Evolutionary conservation across 225 moss, liverwort and hornwort genomes (phyloP), one percentile per base, ranked within the genome.

Genomic region (Anthoceros angustus): DNA sequence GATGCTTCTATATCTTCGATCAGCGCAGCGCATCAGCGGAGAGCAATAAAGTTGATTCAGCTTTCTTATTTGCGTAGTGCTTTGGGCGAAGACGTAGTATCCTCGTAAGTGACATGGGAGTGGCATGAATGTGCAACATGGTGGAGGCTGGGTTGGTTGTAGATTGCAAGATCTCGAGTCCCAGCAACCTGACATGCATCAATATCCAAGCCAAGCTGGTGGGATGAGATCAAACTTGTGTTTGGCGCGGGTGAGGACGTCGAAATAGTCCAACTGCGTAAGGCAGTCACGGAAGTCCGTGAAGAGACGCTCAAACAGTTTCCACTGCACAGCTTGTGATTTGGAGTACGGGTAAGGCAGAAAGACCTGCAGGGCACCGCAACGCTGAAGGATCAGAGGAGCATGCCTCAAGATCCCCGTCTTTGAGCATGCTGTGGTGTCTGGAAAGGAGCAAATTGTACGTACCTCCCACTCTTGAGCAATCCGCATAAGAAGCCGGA

Each of bases 401-500:
- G n/a, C 55, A 4, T 18, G 23, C 5, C 18, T 23, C 18, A 55
- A 55, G 6, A 46, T 46, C 45, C 55, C 5, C 55, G 14, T 0
- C n/a, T 55, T 7, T 3, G 6, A 7, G 12, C 45, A 6, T 6
- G 55, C 4, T 18, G 18, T 55, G 16, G 23, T 61, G 41, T 46
- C 42, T 12, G 12, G 20, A 10, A 70, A 62, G 42, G 43, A 14
- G 18, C 46, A 45, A 1, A 40, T 14, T 42, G 25, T 43, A 62
- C 67, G 67, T 76, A 98, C 95, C 91, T 98, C 91, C 95, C 95
- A 98, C 70, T 98, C 95, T 76, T 85, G 88, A 62, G 85, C 95
- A 81, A 98, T 91, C 25, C 88, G 86, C 95, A 98, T 87, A 64
- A 98, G 79, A 55, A 98, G 83, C 64, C 78, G 86, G 70, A 98